Evolutionary conservation across 306 rosid genomes (phyloP).

Genomic region (Dicorynia guianensis): DNA sequence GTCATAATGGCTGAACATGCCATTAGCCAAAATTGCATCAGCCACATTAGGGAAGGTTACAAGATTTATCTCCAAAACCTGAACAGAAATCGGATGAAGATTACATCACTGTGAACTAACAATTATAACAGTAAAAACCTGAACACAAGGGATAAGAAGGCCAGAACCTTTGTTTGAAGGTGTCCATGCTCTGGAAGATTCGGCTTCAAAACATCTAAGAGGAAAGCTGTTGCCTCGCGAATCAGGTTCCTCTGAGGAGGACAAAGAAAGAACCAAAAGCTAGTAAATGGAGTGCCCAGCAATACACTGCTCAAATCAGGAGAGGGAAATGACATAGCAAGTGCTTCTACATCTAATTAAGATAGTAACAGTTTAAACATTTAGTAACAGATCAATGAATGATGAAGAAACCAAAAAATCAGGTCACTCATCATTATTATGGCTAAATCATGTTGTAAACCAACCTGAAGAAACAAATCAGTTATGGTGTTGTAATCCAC

Average conservation of each 20-base stretch:
- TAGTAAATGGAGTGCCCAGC: constrained; percentile 34
- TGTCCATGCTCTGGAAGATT: constrained; percentile 91
- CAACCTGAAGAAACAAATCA: constrained; percentile 97
- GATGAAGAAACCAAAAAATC: constrained; percentile 23
- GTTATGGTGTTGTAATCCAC: constrained; percentile 98
- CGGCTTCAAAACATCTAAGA: constrained; percentile 95
- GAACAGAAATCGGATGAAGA: constrained; percentile 40
- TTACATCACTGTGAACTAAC: constrained; percentile 30
- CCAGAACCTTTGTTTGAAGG: constrained; percentile 90
- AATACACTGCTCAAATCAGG: constrained; percentile 26
- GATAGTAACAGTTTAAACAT: constrained; percentile 28
- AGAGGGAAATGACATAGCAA: constrained; percentile 1
- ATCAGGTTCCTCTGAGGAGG: constrained; percentile 86
- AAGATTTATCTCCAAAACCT: constrained; percentile 97
- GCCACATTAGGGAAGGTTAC: constrained; percentile 98
- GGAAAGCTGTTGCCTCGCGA: constrained; percentile 98
- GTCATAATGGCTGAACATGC: constrained; percentile 98
- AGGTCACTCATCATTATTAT: constrained; percentile 9
- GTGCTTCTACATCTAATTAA: constrained; percentile 4
- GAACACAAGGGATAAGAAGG: constrained; percentile 19
- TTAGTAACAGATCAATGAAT: not conserved
- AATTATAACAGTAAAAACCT: constrained; percentile 30
- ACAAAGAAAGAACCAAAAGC: constrained; percentile 33
- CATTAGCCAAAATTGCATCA: constrained; percentile 97
- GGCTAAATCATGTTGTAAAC: constrained; percentile 36